Percentiles rank a stretch among this genome's conserved stretches.
phyloP scores from a whole-genome alignment of 2,329 filamentous ascomycete species.

The Hymenoscyphus scutula region DNA sequence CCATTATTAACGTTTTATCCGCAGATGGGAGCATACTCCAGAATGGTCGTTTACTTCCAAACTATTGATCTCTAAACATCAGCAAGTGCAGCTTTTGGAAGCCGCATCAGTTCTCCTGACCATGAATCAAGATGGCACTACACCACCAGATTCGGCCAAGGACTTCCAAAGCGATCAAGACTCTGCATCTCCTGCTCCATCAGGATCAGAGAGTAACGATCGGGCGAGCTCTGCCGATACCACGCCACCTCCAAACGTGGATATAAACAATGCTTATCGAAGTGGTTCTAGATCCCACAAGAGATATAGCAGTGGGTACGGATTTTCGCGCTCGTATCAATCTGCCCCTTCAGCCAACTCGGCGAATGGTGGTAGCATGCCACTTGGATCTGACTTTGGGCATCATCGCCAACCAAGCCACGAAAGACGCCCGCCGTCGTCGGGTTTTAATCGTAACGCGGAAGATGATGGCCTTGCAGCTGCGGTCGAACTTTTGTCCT shows the following conservation, averaged over 20 bases:
- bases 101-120: conserved; percentile 92
- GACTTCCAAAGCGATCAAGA: conserved; percentile 76
- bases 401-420: conserved; percentile 68
- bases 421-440: conserved; percentile 74
- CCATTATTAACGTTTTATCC: conserved; percentile 37
- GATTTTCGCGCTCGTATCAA: conserved; percentile 77
- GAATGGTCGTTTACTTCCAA: conserved; percentile 98
- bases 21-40: conserved; percentile 98
- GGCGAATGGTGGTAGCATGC: conserved; percentile 51
- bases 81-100: conserved; percentile 96
- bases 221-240: conserved; percentile 85
- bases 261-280: conserved; percentile 51
- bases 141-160: conserved; percentile 63
- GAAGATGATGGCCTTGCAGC: conserved; percentile 85
- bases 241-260: conserved; percentile 77
- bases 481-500: conserved; percentile 84
- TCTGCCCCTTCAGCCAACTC: conserved; percentile 58
- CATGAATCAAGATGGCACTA: conserved; percentile 71
- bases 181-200: conserved; percentile 77
- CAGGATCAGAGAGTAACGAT: conserved; percentile 74
- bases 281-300: conserved; percentile 46
- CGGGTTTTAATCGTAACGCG: conserved; percentile 71
- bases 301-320: conserved; percentile 56
- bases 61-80: conserved; percentile 97
- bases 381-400: conserved; percentile 46